phyloP scores from a whole-genome alignment of 352 stramenopile species.

The Phytophthora meadii region DNA sequence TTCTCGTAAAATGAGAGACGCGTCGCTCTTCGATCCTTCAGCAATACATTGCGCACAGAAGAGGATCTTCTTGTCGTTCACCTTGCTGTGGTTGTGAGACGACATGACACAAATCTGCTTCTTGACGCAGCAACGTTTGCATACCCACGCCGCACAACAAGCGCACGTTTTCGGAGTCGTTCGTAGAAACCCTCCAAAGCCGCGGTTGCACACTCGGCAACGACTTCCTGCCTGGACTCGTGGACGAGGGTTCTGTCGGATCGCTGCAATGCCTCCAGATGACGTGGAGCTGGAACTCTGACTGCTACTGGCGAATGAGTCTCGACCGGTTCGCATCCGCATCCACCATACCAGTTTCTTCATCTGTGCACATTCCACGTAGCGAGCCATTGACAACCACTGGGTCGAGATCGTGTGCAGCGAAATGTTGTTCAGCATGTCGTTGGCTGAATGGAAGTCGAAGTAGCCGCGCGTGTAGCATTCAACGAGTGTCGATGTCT shows the following conservation, averaged over 20 bases:
- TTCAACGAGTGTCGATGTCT: slow-evolving; percentile 42
- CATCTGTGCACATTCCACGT: slow-evolving; percentile 51
- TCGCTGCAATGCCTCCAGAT: slow-evolving; percentile 19
- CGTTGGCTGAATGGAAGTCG: slow-evolving; percentile 47
- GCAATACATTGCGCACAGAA: slow-evolving; percentile 50
- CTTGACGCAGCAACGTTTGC: slow-evolving; percentile 51
- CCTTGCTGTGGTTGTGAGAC: slow-evolving; percentile 40
- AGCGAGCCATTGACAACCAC: slow-evolving; percentile 46
- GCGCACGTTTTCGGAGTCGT: slow-evolving; percentile 31
- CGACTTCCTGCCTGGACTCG: slow-evolving; percentile 19
- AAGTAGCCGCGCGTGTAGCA: slow-evolving; percentile 57
- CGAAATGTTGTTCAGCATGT: slow-evolving; percentile 58
- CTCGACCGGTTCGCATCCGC: slow-evolving; percentile 39
- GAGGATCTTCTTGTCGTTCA: slow-evolving; percentile 49
- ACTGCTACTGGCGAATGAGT: slow-evolving; percentile 49
- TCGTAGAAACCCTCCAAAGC: slow-evolving; percentile 44
- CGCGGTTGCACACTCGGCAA: slow-evolving; percentile 38
- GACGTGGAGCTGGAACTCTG: slow-evolving; percentile 42
- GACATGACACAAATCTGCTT: slow-evolving; percentile 49
- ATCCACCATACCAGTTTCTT: slow-evolving; percentile 61
- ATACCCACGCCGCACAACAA: slow-evolving; percentile 42
- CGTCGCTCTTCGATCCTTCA: slow-evolving; percentile 43
- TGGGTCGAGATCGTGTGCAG: slow-evolving; percentile 51
- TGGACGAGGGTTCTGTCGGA: slow-evolving; percentile 15
- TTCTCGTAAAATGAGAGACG: slow-evolving; percentile 40